phyloP scores from a whole-genome alignment of 371 early-diverging fungal species.

The Rhizomucor pusillus region DNA sequence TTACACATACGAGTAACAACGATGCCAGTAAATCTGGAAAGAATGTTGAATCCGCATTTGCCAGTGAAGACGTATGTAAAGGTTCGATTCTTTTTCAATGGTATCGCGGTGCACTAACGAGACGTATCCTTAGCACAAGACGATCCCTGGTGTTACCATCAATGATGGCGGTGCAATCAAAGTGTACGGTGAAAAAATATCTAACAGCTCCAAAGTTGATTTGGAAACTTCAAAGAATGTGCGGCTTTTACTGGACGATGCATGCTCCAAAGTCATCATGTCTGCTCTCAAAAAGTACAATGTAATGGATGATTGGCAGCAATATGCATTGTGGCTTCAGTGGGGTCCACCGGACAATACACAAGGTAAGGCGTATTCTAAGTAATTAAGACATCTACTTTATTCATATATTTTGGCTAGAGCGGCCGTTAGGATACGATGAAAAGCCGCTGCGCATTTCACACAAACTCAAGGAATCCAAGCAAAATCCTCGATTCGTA shows the following conservation, averaged over 20 bases:
- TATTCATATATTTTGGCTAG: conserved; percentile 28
- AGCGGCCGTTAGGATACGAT: conserved; percentile 76
- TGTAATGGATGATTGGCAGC: conserved; percentile 83
- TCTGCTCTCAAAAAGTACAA: conserved; percentile 91
- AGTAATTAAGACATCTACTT: too few species aligned
- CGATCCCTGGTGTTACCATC: conserved; percentile 34
- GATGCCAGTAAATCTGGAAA: not conserved
- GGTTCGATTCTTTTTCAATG: not conserved
- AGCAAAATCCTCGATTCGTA: conserved; percentile 74
- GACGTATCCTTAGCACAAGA: conserved; percentile 6
- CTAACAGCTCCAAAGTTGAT: conserved; percentile 56
- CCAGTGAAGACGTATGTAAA: conserved; percentile 1
- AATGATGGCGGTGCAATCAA: conserved; percentile 73
- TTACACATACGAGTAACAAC: not conserved
- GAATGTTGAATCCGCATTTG: not conserved
- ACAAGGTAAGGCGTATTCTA: conserved; percentile 46
- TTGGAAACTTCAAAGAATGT: conserved; percentile 86
- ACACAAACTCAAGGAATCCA: conserved; percentile 76
- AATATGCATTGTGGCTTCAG: conserved; percentile 81
- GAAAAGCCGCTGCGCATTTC: conserved; percentile 81
- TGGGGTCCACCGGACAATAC: conserved; percentile 52
- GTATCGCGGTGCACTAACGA: not conserved
- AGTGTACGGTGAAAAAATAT: conserved; percentile 67
- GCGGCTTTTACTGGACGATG: conserved; percentile 77
- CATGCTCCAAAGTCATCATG: conserved; percentile 82